Evolutionary conservation across 371 early-diverging fungal species (phyloP).

Genomic region (Entomophthora muscae): DNA sequence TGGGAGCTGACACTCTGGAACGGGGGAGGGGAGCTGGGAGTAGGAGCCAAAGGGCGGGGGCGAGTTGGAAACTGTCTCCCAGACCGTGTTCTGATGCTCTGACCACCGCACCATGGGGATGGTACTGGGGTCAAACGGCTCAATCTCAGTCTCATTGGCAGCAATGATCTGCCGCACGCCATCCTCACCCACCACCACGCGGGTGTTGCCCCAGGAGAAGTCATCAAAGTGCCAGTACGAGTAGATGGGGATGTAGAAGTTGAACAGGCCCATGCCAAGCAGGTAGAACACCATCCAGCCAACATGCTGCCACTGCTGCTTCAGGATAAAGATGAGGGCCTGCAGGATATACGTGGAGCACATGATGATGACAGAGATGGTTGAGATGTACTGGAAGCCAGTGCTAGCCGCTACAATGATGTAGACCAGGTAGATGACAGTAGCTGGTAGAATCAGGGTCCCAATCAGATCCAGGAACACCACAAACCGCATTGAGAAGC

Average conservation of each 20-base stretch:
- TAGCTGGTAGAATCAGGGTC: slow-evolving; percentile 83
- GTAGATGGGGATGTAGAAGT: slow-evolving; percentile 47
- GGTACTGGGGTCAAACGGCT: slow-evolving; percentile 42
- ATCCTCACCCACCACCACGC: slow-evolving; percentile 49
- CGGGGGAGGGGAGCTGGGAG: no score
- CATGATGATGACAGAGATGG: slow-evolving; percentile 34
- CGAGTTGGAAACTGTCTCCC: no score
- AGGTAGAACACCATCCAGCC: slow-evolving; percentile 76
- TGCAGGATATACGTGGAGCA: slow-evolving; percentile 28
- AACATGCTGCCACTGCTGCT: slow-evolving; percentile 35
- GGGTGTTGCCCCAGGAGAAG: slow-evolving; percentile 73
- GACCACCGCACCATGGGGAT: slow-evolving; percentile 47
- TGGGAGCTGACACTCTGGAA: no score
- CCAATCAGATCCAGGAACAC: slow-evolving; percentile 83
- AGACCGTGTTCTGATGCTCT: slow-evolving; percentile 38
- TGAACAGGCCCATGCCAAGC: slow-evolving; percentile 44
- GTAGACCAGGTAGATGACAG: slow-evolving; percentile 64
- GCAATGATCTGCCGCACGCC: slow-evolving; percentile 29
- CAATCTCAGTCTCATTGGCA: slow-evolving; percentile 33
- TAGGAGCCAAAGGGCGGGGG: no score
- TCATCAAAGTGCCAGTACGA: slow-evolving; percentile 88
- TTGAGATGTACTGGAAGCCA: slow-evolving; percentile 30
- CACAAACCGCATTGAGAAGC: slow-evolving; percentile 91
- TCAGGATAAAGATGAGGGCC: slow-evolving; percentile 27
- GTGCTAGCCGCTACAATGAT: slow-evolving; percentile 40